Conservation (phyloP, 139 green algal species). For the Ettlia oleoabundans region DNA sequence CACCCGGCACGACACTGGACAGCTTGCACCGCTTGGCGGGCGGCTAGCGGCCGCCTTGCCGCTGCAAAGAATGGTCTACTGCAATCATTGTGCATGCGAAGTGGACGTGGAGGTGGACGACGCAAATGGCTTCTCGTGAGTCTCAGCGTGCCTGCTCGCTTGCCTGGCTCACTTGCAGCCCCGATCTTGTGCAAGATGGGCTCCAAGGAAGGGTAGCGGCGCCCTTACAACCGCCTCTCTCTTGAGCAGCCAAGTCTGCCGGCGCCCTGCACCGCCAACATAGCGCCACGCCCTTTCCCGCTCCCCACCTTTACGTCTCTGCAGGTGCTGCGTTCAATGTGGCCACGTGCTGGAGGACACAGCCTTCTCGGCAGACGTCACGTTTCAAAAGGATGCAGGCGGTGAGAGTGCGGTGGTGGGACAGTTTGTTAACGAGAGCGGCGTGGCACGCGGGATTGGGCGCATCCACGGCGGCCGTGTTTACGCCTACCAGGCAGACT, state of each 20-base stretch:
- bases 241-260: too few relatives aligned
- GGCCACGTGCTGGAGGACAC: constrained; percentile 90
- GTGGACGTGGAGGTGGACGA: constrained; percentile 79
- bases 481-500: constrained; percentile 82
- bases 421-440: constrained; percentile 84
- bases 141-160: neutral
- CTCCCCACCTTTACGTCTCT: neutral
- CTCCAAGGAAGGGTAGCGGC: too few relatives aligned
- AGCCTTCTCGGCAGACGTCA: constrained; percentile 86
- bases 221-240: too few relatives aligned
- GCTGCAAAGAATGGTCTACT: constrained; percentile 75
- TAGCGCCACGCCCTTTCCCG: neutral
- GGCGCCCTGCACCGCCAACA: neutral
- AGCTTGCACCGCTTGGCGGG: too few relatives aligned
- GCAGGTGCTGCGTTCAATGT: constrained; percentile 85
- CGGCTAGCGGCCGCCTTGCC: too few relatives aligned
- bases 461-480: constrained; percentile 76
- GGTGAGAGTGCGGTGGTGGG: constrained; percentile 80
- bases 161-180: neutral
- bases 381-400: constrained; percentile 87
- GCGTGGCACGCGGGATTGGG: constrained; percentile 57
- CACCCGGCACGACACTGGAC: too few relatives aligned
- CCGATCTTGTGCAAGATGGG: too few relatives aligned
- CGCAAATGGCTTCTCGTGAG: constrained; percentile 78
- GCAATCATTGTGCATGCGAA: constrained; percentile 52